Percentiles rank a stretch among this genome's conserved stretches.
Conservation (phyloP, 805 yeast genomes). For the Candida ovalis region DNA sequence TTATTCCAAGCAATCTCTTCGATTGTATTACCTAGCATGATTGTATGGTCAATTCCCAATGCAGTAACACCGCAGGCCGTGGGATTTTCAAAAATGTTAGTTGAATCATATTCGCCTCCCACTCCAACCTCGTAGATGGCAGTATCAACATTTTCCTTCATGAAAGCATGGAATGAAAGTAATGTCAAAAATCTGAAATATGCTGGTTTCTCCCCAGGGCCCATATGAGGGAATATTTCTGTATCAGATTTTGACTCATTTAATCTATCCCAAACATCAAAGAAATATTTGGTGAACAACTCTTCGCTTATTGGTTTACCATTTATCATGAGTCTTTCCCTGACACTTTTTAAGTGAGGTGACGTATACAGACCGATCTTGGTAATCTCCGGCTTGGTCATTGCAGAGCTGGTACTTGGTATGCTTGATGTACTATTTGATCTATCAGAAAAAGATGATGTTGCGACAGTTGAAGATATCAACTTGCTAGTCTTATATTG, state of each 20-base stretch:
- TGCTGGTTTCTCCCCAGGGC: conserved; percentile 74
- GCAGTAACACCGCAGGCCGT: conserved; percentile 81
- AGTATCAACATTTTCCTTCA: conserved; percentile 84
- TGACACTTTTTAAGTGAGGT: conserved; percentile 89
- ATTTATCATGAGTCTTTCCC: conserved; percentile 86
- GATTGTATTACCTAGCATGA: conserved; percentile 80
- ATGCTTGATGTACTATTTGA: conserved; percentile 1
- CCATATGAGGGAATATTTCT: conserved; percentile 67
- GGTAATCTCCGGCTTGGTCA: conserved; percentile 28
- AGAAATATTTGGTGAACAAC: conserved; percentile 82
- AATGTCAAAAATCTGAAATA: conserved; percentile 90
- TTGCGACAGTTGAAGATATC: conserved; percentile 5
- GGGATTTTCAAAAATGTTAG: conserved; percentile 79
- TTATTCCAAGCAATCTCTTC: conserved; percentile 95
- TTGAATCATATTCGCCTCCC: conserved; percentile 97
- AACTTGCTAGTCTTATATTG: conserved; percentile 44
- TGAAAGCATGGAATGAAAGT: conserved; percentile 84
- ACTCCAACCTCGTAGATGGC: conserved; percentile 98
- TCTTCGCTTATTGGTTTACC: conserved; percentile 82
- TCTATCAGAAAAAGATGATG: background rate
- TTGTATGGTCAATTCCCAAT: conserved; percentile 88
- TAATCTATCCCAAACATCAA: conserved; percentile 88
- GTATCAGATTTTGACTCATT: conserved; percentile 48
- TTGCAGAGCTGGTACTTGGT: background rate
- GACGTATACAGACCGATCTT: conserved; percentile 93